phyloP scores from a whole-genome alignment of 257 asterid species.

The Solanum ossicruentum region DNA sequence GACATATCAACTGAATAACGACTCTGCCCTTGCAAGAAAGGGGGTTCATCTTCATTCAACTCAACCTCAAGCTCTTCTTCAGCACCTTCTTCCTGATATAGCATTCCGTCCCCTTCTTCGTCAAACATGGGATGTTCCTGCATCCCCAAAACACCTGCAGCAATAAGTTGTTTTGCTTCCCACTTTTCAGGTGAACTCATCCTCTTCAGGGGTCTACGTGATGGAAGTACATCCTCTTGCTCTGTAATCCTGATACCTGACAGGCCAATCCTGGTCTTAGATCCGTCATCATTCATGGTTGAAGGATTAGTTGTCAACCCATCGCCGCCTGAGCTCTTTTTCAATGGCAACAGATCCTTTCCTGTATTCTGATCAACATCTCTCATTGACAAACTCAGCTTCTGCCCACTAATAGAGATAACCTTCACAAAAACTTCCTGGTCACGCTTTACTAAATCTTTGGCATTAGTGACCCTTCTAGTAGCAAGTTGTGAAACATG shows the following conservation, averaged over 20 bases:
- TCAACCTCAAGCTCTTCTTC: slow-evolving; percentile 95
- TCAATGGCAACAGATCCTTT: slow-evolving; percentile 70
- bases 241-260: slow-evolving; percentile 64
- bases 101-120: slow-evolving; percentile 68
- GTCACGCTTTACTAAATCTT: slow-evolving; percentile 84
- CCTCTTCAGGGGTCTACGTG: slow-evolving; percentile 73
- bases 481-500: slow-evolving; percentile 84
- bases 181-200: slow-evolving; percentile 96
- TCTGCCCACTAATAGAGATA: slow-evolving; percentile 65
- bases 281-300: slow-evolving; percentile 23
- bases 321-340: slow-evolving; percentile 46
- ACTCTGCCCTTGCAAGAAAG: slow-evolving; percentile 79
- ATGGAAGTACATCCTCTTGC: slow-evolving; percentile 50
- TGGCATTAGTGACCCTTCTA: slow-evolving; percentile 72
- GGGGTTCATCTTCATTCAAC: slow-evolving; percentile 86
- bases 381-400: slow-evolving; percentile 80
- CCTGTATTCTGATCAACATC: slow-evolving; percentile 94
- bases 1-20: slow-evolving; percentile 76
- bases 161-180: slow-evolving; percentile 91
- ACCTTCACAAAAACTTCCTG: slow-evolving; percentile 88
- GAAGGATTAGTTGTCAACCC: slow-evolving; percentile 43
- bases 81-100: slow-evolving; percentile 86
- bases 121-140: slow-evolving; percentile 74
- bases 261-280: slow-evolving; percentile 67
- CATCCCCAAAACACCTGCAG: slow-evolving; percentile 69